Base-by-base conservation (phyloP, 305 asterid species). In the Fraxinus greggii region DNA sequence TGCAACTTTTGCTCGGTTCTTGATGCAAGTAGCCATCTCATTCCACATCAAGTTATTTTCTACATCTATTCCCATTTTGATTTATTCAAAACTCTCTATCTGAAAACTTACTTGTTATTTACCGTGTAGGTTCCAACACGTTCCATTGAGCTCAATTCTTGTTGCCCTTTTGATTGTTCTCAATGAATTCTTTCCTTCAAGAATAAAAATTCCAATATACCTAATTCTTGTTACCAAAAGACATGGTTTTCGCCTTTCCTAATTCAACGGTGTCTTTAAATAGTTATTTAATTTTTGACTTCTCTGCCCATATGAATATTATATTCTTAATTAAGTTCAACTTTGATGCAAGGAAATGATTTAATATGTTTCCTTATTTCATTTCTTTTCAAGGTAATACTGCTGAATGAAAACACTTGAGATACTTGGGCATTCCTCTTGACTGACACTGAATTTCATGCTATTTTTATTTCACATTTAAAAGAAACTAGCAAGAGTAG, bases 301-400 rank as follows among this genome's bases (percentile, higher is more conserved):
- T 21, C 23, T 23, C 35, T 0, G 51, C 7, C 21, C 78, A 24
- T 65, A 65, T 65, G n/a, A 26, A 26, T 65, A 59, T 21, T 59
- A 59, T 59, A 21, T 59, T 59, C 69, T 59, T 59, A 59, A 21
- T 59, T 59, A 59, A 6, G 69, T 59, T 59, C 69, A 26, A 65
- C 19, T 65, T 65, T 65, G 32, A 65, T 65, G 8, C n/a, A 12
- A 65, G 15, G 35, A 26, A 65, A 65, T 26, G n/a, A 26, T 65
- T 26, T 26, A 3, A 23, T 26, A 65, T 9, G 32, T 63, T 56
- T 54, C 79, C 36, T 74, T 69, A 32, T 48, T 45, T 19, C 61
- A 48, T 79, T 36, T 24, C 45, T 29, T 51, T 51, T 56, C 69
- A 61, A 75, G 75, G 48, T 81, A 61, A 81, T 65, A 29, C 76